Conservation (phyloP, 371 early-diverging fungal genomes). For the Sanchytrium tribonematis region DNA sequence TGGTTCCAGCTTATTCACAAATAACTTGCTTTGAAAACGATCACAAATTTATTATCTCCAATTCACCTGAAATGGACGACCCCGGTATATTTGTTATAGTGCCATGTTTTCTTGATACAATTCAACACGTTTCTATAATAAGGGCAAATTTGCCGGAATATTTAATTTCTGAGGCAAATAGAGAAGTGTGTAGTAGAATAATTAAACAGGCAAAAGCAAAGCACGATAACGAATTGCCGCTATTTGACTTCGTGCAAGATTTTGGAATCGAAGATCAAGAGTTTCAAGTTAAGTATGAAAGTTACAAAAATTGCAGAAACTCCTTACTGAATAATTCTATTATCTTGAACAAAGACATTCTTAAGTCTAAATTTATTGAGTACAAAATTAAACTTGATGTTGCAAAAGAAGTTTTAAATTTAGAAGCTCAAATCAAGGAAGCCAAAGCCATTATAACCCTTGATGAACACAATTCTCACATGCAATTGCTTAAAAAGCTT, state of each 20-base stretch:
- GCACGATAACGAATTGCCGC: conserved; percentile 33
- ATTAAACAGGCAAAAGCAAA: conserved; percentile 39
- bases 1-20: not conserved
- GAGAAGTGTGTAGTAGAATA: conserved; percentile 32
- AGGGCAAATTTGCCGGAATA: conserved; percentile 46
- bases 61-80: not conserved
- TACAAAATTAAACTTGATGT: conserved; percentile 25
- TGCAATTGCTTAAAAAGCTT: conserved; percentile 57
- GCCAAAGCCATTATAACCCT: conserved; percentile 57
- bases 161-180: conserved; percentile 22
- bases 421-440: conserved; percentile 36
- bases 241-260: conserved; percentile 60
- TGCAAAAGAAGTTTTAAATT: conserved; percentile 22
- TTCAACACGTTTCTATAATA: conserved; percentile 44
- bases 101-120: conserved; percentile 17
- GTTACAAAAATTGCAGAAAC: conserved; percentile 34
- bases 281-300: conserved; percentile 24
- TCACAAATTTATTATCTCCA: not conserved
- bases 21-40: not conserved
- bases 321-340: conserved; percentile 28
- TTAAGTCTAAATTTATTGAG: conserved; percentile 21
- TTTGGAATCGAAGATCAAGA: conserved; percentile 55
- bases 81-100: not conserved
- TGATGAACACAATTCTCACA: conserved; percentile 68
- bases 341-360: conserved; percentile 22